A percentile compares a stretch with the other conserved stretches of the same genome.
Conservation (phyloP, 1,284 basidiomycete genomes). For the Leucoagaricus sp. region DNA sequence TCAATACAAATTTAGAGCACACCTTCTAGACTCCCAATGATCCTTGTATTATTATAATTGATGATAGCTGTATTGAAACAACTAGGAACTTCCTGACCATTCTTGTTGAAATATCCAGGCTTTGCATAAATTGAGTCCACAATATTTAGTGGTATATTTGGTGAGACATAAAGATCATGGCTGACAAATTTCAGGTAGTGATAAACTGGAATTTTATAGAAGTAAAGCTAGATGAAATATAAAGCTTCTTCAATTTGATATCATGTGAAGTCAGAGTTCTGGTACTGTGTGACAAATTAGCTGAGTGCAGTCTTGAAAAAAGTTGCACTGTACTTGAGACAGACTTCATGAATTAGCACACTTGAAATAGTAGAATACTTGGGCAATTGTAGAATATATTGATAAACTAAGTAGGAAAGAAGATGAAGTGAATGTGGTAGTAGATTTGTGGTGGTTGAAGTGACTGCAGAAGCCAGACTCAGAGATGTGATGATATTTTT, state of each 20-base stretch:
- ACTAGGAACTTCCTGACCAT: not conserved
- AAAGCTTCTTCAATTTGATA: not conserved
- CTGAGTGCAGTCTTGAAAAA: not conserved
- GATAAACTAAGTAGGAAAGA: not conserved
- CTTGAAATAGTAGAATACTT: not conserved
- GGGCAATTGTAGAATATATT: not conserved
- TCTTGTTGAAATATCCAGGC: not conserved
- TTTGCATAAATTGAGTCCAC: not conserved
- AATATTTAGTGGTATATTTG: not conserved
- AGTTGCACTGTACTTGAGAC: not conserved
- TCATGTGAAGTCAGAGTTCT: not conserved
- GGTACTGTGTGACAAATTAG: not conserved
- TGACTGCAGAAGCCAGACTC: too few species aligned
- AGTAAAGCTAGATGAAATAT: not conserved
- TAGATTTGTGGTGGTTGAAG: too few species aligned
- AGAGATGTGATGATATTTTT: too few species aligned
- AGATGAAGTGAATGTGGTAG: too few species aligned
- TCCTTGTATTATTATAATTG: slow-evolving; percentile 7
- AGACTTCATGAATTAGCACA: slow-evolving; percentile 2
- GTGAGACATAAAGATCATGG: not conserved
- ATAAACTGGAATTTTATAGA: not conserved
- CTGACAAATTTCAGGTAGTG: not conserved
- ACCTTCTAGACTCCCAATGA: not conserved
- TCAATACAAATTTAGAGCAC: not conserved
- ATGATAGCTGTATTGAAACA: slow-evolving; percentile 12